phyloP scores from a whole-genome alignment of 1,139 yeast genomes.

The Candida labiduridarum region DNA sequence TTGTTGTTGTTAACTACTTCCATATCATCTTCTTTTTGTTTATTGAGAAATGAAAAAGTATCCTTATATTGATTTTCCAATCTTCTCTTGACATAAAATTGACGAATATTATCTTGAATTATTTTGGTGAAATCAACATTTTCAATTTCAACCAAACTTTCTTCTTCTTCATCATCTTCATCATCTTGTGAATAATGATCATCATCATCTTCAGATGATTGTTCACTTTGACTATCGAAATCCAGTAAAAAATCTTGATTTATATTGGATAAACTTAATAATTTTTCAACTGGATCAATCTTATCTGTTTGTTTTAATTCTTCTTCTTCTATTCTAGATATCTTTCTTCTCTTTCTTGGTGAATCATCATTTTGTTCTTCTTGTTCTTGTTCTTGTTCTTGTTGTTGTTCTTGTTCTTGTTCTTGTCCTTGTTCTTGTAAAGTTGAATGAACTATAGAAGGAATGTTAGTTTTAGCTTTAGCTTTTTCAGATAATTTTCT shows the following conservation, averaged over 20 bases:
- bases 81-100: constrained; percentile 29
- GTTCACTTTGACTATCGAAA: constrained; percentile 10
- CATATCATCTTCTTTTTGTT: constrained; percentile 10
- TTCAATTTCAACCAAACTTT: constrained; percentile 17
- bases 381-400: constrained; percentile 9
- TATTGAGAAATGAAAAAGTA: constrained; percentile 39
- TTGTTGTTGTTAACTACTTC: not conserved
- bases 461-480: constrained; percentile 16
- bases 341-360: constrained; percentile 20
- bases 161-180: constrained; percentile 14
- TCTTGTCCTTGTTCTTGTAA: constrained; percentile 6
- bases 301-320: constrained; percentile 27
- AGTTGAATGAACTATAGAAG: constrained; percentile 2
- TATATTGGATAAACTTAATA: constrained; percentile 39
- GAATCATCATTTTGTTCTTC: constrained; percentile 14
- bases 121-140: constrained; percentile 42
- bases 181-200: constrained; percentile 14
- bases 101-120: constrained; percentile 42
- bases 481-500: constrained; percentile 28
- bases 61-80: constrained; percentile 17
- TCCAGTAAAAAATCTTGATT: constrained; percentile 21
- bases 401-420: constrained; percentile 12
- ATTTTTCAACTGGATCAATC: constrained; percentile 49
- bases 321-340: constrained; percentile 16
- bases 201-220: constrained; percentile 10